phyloP scores from a whole-genome alignment of 768 basidiomycete genomes.

The Austroboletus festivus region DNA sequence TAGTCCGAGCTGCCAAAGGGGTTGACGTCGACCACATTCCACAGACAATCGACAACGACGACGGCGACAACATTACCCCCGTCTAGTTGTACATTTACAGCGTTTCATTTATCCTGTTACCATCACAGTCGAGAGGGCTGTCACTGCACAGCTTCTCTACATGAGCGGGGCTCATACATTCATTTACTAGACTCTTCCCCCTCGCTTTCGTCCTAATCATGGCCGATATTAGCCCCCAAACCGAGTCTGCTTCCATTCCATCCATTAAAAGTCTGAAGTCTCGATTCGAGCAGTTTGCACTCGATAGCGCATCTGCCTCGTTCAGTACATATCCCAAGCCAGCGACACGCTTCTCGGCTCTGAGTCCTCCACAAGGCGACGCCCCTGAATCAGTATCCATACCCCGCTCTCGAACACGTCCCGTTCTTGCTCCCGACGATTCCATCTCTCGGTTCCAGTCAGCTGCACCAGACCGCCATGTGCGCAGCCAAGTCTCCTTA shows the following conservation, averaged over 20 bases:
- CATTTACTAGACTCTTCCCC: background rate
- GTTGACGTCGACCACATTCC: constrained; percentile 1
- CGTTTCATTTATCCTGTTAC: background rate
- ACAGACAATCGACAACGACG: background rate
- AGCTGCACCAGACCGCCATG: constrained; percentile 27
- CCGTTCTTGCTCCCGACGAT: constrained; percentile 25
- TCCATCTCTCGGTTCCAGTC: constrained; percentile 14
- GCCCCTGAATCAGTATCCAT: constrained; percentile 30
- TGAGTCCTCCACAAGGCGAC: constrained; percentile 9
- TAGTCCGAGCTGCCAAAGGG: constrained; percentile 12
- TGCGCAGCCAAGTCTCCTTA: constrained; percentile 52
- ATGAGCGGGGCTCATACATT: constrained; percentile 2
- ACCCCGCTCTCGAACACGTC: constrained; percentile 43
- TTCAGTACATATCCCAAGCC: constrained; percentile 2
- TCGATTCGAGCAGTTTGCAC: constrained; percentile 67
- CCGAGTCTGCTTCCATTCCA: constrained; percentile 54
- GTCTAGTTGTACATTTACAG: background rate
- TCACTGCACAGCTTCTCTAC: constrained; percentile 2
- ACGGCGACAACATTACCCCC: constrained; percentile 9
- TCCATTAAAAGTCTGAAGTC: constrained; percentile 70
- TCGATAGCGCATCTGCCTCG: constrained; percentile 28
- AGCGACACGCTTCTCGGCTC: background rate
- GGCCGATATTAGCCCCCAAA: constrained; percentile 22
- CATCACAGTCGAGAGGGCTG: background rate
- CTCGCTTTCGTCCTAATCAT: constrained; percentile 5